Evolutionary conservation across 1,284 basidiomycete species (phyloP), one percentile per base, ranked within the genome.

Genomic region (Boletellus deceptivus): DNA sequence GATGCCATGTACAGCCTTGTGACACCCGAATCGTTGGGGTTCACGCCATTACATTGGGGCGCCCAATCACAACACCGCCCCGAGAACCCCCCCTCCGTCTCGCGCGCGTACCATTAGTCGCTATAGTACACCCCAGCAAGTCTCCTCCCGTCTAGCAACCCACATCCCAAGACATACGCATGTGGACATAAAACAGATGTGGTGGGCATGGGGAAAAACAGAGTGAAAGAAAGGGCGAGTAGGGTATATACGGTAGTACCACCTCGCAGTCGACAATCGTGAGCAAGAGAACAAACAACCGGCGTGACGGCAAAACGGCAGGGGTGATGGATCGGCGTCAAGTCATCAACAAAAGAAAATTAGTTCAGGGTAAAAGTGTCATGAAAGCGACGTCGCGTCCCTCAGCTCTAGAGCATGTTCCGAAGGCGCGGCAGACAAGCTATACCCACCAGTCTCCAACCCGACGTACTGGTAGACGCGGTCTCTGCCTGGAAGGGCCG

Each of bases 381-480:
- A 60, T 42, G 59, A 62, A 13, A 48, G 9, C 0, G 38, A 27
- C 29, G 29, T 13, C 29, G 29, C 29, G 3, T 11, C 29, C 13
- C 13, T 14, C 29, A 11, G 25, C 13, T 56, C 60, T 1, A 40
- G 10, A 37, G 27, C 42, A 4, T 37, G 50, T 16, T 53, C 50
- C 3, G 31, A 11, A 14, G 48, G 38, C 16, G 29, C 1, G 0
- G 46, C 14, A 11, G 50, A 7, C n/a, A 33, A 16, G 0, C 18
- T 29, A 6, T 50, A 20, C 17, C 4, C 43, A 37, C 27, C 34
- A 1, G 14, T 24, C 33, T 65, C 66, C 31, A 66, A 7, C 16
- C 67, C 65, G 17, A 65, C 67, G 40, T 68, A 69, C n/a, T 68
- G 53, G 41, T 65, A 69, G 9, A 69, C 67, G 7, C 54, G 54